Base-by-base conservation (phyloP, 768 basidiomycete species). In the Suillus luteus region DNA sequence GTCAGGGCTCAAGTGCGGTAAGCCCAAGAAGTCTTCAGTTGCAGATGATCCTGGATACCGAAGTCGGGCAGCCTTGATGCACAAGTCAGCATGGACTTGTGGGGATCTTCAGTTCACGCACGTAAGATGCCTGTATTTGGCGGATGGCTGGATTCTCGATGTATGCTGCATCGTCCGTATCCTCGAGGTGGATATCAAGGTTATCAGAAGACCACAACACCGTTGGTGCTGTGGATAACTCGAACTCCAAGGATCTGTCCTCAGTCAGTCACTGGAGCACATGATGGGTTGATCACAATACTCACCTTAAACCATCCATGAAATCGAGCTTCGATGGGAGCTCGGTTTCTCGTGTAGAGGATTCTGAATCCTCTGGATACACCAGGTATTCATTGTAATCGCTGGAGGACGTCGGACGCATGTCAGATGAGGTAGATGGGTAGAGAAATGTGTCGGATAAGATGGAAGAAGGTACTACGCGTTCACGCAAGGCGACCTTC, bases 1-100 rank as follows among this genome's bases (percentile, higher is more conserved):
- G 24, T 76, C 73, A 0, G 72, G 74, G 7, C 74, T 76, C 12
- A 73, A 64, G 0, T 55, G 63, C 0, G 73, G 61, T 19, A 58
- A 40, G 41, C 57, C 24, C 19, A 58, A 58, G 24, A 58, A 58
- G 24, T 31, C 57, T 43, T 17, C 57, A n/a, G 52, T 54, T 22
- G 40, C 17, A 22, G 55, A 38, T 6, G 27, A 41, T 5, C 40
- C 40, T 12, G 17, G 57, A 11, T 58, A 11, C 11, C 57, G 57
- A 58, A 19, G 27, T 41, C 40, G 57, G 27, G 27, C 2, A 41
- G 24, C 24, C 57, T 58, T 19, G 12, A 31, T 17, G 19, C 27
- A 41, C 10, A 27, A 7, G 17, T 58, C 24, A 58, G 40, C 24
- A 27, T 31, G 24, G 6, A 31, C 40, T 58, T 58, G 27, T 7